Base-by-base conservation (phyloP, 2,329 filamentous ascomycete genomes). In the Cercospora sp. region DNA sequence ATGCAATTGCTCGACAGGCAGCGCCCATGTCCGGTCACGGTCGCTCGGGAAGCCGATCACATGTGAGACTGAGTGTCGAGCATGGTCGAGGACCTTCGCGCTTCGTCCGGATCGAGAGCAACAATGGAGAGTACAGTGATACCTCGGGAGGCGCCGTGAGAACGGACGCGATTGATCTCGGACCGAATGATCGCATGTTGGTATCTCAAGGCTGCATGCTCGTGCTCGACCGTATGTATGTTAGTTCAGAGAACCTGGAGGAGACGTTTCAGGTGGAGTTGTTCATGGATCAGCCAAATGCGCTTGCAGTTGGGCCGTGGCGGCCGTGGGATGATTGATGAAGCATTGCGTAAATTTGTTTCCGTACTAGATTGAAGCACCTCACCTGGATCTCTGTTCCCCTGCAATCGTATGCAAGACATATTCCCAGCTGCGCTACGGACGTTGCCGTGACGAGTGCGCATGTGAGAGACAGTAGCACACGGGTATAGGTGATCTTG, bases 221-320 rank as follows among this genome's bases (percentile, higher is more conserved):
- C 63, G 90, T 97, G 5, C 82, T 97, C 51, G 93, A 97, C 79
- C 86, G 91, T 71, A 86, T 94, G 74, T 91, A 89, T n/a, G 86
- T 85, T 10, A 83, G 83, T 55, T 80, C 80, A 5, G 83, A 78
- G 48, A 75, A 78, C 64, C 76, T 73, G 63, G 81, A 82, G 64
- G 84, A 86, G 75, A 79, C 82, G 66, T 85, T 91, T 65, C 76
- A 79, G 7, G 78, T 86, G 5, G 82, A 84, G 72, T 73, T 85
- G 20, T 81, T 80, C 53, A 79, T 79, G 16, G 84, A 86, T 69
- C 78, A 79, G 65, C 78, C 79, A 7, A 77, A 83, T 57, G 80
- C 78, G 16, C 78, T 83, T 33, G 76, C 79, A 2, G 75, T 81
- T 59, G 84, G 84, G 13, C 80, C 78, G 23, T 84, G 82, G 82